phyloP scores from a whole-genome alignment of 352 stramenopile genomes.

The Globisporangium nagaii region DNA sequence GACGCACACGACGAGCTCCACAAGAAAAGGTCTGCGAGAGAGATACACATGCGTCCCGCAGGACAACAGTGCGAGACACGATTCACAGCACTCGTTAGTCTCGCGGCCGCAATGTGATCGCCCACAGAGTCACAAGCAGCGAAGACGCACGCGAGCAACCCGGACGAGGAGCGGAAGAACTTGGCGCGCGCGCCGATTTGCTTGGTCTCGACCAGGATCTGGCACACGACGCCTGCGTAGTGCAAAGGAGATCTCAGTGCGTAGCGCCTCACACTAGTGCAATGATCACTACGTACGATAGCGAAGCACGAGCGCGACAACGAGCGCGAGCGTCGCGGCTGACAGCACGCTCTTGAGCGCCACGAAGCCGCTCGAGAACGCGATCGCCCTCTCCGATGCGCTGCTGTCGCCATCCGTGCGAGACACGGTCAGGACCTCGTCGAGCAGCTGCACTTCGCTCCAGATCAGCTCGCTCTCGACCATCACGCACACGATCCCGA shows the following conservation, averaged over 20 bases:
- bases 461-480: conserved; percentile 52
- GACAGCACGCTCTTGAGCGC: conserved; percentile 38
- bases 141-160: conserved; percentile 27
- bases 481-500: conserved; percentile 31
- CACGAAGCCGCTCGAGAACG: conserved; percentile 18
- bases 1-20: conserved; percentile 32
- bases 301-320: conserved; percentile 29
- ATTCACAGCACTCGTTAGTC: too few relatives aligned
- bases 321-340: conserved; percentile 23
- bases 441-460: conserved; percentile 18
- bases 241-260: neutral
- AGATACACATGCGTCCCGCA: too few relatives aligned
- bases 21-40: conserved; percentile 26
- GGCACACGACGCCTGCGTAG: conserved; percentile 21
- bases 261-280: neutral
- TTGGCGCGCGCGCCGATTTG: conserved; percentile 21
- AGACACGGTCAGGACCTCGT: neutral
- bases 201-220: conserved; percentile 37
- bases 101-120: too few relatives aligned
- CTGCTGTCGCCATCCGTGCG: too few relatives aligned
- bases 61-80: too few relatives aligned
- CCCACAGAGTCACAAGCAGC: too few relatives aligned
- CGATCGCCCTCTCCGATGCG: neutral
- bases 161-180: conserved; percentile 33
- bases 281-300: conserved; percentile 40